Evolutionary conservation across 805 yeast genomes (phyloP).

Genomic region (Lipomyces yamadae): DNA sequence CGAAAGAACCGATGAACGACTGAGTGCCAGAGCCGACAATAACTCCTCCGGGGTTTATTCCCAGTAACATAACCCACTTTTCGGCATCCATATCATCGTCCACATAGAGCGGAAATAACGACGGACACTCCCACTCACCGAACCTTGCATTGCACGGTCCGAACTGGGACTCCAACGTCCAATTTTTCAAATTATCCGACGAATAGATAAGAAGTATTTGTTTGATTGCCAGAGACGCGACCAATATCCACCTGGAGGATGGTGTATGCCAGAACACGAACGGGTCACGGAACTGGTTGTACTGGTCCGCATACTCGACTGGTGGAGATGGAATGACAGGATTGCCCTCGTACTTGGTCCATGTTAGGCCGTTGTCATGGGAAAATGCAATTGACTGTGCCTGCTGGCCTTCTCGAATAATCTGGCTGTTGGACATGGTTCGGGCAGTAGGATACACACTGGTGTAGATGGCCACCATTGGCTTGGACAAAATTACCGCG

Average conservation of each 20-base stretch:
- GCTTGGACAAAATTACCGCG: neutral
- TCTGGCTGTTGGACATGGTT: constrained; percentile 2
- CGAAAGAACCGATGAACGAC: constrained; percentile 51
- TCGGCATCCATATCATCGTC: constrained; percentile 29
- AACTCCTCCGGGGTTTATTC: constrained; percentile 52
- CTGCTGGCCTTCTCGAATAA: constrained; percentile 6
- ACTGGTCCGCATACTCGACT: constrained; percentile 15
- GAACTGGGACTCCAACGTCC: constrained; percentile 12
- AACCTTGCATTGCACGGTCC: constrained; percentile 39
- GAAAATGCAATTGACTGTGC: constrained; percentile 5
- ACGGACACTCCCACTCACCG: constrained; percentile 52
- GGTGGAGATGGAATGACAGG: constrained; percentile 12
- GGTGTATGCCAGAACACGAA: constrained; percentile 21
- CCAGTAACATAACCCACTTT: constrained; percentile 50
- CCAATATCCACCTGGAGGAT: constrained; percentile 18
- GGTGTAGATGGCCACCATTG: constrained; percentile 6
- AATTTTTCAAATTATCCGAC: constrained; percentile 9
- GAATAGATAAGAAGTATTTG: constrained; percentile 12
- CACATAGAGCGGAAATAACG: constrained; percentile 46
- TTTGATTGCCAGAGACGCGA: constrained; percentile 14
- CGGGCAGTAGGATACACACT: neutral
- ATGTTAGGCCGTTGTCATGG: constrained; percentile 6
- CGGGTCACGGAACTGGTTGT: constrained; percentile 25
- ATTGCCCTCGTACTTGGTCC: constrained; percentile 11
- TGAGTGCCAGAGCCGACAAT: constrained; percentile 50